Evolutionary conservation across 208 protist genomes (phyloP).

Genomic region (Trypanosoma cruzi): DNA sequence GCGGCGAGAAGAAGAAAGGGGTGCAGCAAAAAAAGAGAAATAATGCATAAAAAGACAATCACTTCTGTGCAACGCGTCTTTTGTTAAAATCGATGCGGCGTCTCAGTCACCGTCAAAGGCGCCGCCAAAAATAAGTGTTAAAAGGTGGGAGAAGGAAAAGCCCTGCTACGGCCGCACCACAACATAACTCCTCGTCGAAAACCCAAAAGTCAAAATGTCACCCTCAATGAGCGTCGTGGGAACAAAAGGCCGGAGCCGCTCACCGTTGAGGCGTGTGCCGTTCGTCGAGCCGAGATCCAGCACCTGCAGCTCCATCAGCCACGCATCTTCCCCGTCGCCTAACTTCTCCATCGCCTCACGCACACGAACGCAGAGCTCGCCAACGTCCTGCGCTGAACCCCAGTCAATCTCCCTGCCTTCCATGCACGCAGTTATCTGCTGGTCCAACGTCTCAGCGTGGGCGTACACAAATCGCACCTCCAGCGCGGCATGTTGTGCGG

Average conservation of each 20-base stretch:
- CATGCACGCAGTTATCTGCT: slow-evolving; percentile 15
- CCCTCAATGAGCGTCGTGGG: slow-evolving; percentile 56
- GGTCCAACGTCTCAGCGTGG: slow-evolving; percentile 18
- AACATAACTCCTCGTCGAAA: slow-evolving; percentile 71
- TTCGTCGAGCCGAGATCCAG: slow-evolving; percentile 80
- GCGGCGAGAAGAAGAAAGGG: too few relatives aligned
- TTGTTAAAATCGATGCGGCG: too few relatives aligned
- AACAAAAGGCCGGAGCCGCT: slow-evolving; percentile 35
- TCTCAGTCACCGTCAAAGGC: not conserved
- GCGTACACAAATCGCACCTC: slow-evolving; percentile 57
- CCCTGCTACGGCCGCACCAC: slow-evolving; percentile 38
- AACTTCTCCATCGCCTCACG: slow-evolving; percentile 34
- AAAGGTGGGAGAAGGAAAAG: not conserved
- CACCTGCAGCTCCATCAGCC: slow-evolving; percentile 70
- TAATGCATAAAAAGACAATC: too few relatives aligned
- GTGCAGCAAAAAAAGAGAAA: slow-evolving; percentile 24
- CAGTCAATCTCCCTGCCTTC: slow-evolving; percentile 8
- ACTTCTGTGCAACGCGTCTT: too few relatives aligned
- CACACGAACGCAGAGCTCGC: slow-evolving; percentile 29
- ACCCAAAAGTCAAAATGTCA: slow-evolving; percentile 76
- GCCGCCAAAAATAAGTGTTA: not conserved
- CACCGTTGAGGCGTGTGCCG: slow-evolving; percentile 65
- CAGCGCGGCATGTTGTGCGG: slow-evolving; percentile 75
- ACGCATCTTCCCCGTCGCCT: slow-evolving; percentile 35
- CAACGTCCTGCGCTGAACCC: slow-evolving; percentile 15